A percentile compares a stretch with the other conserved stretches of the same genome.
phyloP scores from a whole-genome alignment of 2,329 filamentous ascomycete genomes.

The Raffaelea ambrosiae region DNA sequence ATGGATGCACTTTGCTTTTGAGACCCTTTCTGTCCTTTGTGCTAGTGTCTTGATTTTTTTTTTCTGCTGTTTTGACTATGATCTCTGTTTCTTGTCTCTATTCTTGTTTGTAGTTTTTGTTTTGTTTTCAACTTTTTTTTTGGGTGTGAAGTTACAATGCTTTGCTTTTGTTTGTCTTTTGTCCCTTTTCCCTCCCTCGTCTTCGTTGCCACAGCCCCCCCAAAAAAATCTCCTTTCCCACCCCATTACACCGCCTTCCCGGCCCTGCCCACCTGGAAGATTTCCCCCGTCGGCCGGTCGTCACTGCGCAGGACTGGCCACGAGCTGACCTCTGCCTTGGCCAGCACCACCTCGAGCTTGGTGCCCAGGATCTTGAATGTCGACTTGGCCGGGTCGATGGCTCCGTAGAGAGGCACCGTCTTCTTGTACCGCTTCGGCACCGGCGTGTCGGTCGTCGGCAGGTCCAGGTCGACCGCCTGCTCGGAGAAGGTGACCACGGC shows the following conservation, averaged over 20 bases:
- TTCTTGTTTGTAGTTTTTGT: not conserved
- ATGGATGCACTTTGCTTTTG: too few relatives aligned
- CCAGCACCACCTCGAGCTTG: slow-evolving; percentile 75
- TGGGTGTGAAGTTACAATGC: too few relatives aligned
- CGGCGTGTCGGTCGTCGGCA: slow-evolving; percentile 70
- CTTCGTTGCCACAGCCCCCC: too few relatives aligned
- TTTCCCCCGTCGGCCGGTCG: slow-evolving; percentile 61
- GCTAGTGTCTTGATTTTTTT: too few relatives aligned
- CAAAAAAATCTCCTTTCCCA: too few relatives aligned
- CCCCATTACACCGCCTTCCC: slow-evolving; percentile 31
- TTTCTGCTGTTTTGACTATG: too few relatives aligned
- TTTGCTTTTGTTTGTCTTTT: too few relatives aligned
- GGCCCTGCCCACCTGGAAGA: slow-evolving; percentile 81
- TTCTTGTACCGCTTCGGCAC: slow-evolving; percentile 71
- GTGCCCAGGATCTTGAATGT: slow-evolving; percentile 77
- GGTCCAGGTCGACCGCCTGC: slow-evolving; percentile 62
- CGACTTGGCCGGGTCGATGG: slow-evolving; percentile 68
- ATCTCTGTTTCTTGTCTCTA: not conserved
- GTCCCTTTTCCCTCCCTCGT: too few relatives aligned
- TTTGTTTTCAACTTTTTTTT: not conserved
- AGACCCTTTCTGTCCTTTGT: too few relatives aligned
- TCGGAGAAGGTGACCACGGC: slow-evolving; percentile 64
- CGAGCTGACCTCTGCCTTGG: slow-evolving; percentile 62
- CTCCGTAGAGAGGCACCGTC: slow-evolving; percentile 64
- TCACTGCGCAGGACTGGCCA: slow-evolving; percentile 83